Evolutionary conservation across 805 yeast species (phyloP), one percentile per base, ranked within the genome.

Genomic region (Yamadazyma sp.): DNA sequence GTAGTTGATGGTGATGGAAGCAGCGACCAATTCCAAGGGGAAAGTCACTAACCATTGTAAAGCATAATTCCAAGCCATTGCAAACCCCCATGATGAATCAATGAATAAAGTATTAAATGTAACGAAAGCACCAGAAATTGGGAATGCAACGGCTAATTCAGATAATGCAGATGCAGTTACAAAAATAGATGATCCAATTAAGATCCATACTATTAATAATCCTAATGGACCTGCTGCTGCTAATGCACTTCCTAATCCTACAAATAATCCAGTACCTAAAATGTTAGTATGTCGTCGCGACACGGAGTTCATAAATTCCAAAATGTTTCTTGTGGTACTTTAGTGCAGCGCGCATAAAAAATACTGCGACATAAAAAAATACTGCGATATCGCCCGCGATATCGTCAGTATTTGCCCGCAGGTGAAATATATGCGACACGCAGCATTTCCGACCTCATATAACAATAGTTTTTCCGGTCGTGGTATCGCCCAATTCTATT

Each of bases 171-270:
- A 79, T 38, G 78, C 75, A 50, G 79, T 73, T 41, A 65, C 58
- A 52, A 67, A 76, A 38, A 78, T 69, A 63, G 79, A 61, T 4
- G 73, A 46, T 40, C 81, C 81, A 28, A 74, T 65, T 26, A 75
- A 50, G n/a, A 57, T 39, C 68, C 77, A 78, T 28, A 75, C 79
- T 34, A 79, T 76, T 33, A 80, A 63, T 23, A 79, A 53, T 24
- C 81, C 76, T 8, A 78, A 80, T 7, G 83, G 82, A 33, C 85
- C 86, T 45, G 83, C 85, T 13, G 73, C 63, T 27, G 56, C 58
- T 42, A 80, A 59, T 1, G 83, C 75, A 35, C 69, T 55, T 36
- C 84, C 85, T 1, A 83, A 69, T 39, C 82, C 82, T 31, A 80
- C 73, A 40, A 79, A 77, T 37, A 80, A 58, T 52, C 86, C 86